Evolutionary conservation across 2,329 filamentous ascomycete genomes (phyloP).

Genomic region (Aureobasidium sp.): DNA sequence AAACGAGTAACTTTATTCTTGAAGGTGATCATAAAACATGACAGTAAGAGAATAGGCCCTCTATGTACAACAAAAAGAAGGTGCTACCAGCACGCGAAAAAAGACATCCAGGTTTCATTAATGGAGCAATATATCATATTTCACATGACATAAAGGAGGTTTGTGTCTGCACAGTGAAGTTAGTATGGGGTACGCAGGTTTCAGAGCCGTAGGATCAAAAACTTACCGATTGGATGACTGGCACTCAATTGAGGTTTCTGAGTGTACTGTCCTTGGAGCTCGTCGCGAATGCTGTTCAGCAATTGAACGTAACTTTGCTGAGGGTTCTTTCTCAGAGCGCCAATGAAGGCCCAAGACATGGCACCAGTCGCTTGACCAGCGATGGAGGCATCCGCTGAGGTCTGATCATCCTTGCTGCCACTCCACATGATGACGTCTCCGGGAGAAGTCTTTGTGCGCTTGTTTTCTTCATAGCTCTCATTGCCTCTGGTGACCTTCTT

Average conservation of each 20-base stretch:
- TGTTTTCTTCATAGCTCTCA: slow-evolving; percentile 67
- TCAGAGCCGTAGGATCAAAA: not conserved
- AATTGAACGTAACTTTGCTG: slow-evolving; percentile 95
- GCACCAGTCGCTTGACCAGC: slow-evolving; percentile 84
- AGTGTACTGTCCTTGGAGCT: slow-evolving; percentile 75
- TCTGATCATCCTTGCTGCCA: slow-evolving; percentile 92
- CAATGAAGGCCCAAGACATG: slow-evolving; percentile 98
- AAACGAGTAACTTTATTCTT: not conserved
- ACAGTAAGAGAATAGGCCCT: not conserved
- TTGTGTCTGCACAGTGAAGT: slow-evolving; percentile 26
- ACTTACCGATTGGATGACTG: slow-evolving; percentile 87
- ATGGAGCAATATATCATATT: slow-evolving; percentile 3
- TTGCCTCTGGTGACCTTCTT: slow-evolving; percentile 80
- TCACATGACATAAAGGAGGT: slow-evolving; percentile 38
- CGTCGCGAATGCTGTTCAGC: slow-evolving; percentile 88
- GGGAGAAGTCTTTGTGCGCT: slow-evolving; percentile 83
- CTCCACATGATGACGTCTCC: slow-evolving; percentile 98
- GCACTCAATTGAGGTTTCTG: slow-evolving; percentile 96
- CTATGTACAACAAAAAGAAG: not conserved
- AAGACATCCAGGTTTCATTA: not conserved
- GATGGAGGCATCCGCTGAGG: slow-evolving; percentile 88
- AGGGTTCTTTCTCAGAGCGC: slow-evolving; percentile 80
- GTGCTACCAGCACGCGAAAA: not conserved
- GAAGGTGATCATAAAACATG: not conserved
- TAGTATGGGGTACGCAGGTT: slow-evolving; percentile 6